phyloP scores from a whole-genome alignment of 2,329 filamentous ascomycete species.

The Pestalotiopsis sp. region DNA sequence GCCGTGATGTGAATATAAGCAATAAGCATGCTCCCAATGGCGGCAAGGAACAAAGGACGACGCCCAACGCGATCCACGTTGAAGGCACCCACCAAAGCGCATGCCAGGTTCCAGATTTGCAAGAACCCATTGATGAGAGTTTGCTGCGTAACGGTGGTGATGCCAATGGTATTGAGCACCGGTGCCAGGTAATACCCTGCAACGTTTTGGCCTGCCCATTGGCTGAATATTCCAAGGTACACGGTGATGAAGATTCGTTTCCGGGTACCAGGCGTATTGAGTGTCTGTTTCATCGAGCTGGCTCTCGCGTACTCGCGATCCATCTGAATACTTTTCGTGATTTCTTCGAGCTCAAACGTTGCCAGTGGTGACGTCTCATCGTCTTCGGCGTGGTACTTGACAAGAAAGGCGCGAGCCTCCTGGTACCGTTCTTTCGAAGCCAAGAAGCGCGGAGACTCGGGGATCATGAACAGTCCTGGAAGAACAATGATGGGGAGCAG shows the following conservation, averaged over 20 bases:
- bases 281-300: slow-evolving; percentile 44
- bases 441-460: slow-evolving; percentile 33
- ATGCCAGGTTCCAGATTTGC: slow-evolving; percentile 17
- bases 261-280: slow-evolving; percentile 55
- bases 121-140: slow-evolving; percentile 35
- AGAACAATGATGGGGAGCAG: slow-evolving; percentile 35
- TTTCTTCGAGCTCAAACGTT: slow-evolving; percentile 43
- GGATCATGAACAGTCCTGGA: not conserved
- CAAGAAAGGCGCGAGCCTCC: slow-evolving; percentile 34
- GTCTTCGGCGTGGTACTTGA: slow-evolving; percentile 40
- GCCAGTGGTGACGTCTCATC: slow-evolving; percentile 40
- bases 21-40: slow-evolving; percentile 21
- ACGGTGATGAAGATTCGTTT: slow-evolving; percentile 57
- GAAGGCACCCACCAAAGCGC: slow-evolving; percentile 10
- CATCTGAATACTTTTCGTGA: slow-evolving; percentile 43
- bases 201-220: slow-evolving; percentile 43
- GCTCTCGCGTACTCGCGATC: slow-evolving; percentile 49
- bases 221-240: slow-evolving; percentile 56
- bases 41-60: slow-evolving; percentile 25
- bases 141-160: slow-evolving; percentile 27
- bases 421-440: slow-evolving; percentile 34
- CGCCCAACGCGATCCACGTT: slow-evolving; percentile 20
- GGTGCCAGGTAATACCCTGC: slow-evolving; percentile 38
- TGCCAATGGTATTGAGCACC: slow-evolving; percentile 35
- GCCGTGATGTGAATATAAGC: slow-evolving; percentile 17